phyloP scores from a whole-genome alignment of 2,329 filamentous ascomycete species.

The Amauroascus niger region DNA sequence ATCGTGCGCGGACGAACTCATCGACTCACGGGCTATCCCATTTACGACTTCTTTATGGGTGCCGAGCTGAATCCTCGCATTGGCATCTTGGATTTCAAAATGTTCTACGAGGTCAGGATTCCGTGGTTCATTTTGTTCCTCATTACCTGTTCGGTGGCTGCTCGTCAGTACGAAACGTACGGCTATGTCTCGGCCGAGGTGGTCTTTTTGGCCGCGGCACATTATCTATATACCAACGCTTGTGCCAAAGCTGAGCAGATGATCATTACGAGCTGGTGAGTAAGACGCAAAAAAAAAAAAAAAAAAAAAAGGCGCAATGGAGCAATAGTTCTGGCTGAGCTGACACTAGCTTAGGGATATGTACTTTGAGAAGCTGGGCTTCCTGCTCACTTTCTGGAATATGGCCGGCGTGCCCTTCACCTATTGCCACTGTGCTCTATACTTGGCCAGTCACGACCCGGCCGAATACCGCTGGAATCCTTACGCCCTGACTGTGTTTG shows the following conservation, averaged over 20 bases:
- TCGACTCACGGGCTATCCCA: conserved; percentile 72
- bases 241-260: conserved; percentile 86
- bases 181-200: conserved; percentile 82
- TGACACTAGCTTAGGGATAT: conserved; percentile 55
- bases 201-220: conserved; percentile 72
- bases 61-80: conserved; percentile 77
- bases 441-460: conserved; percentile 72
- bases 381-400: conserved; percentile 98
- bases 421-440: conserved; percentile 89
- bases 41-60: conserved; percentile 88
- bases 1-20: conserved; percentile 69
- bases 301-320: too few species aligned
- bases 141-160: conserved; percentile 61
- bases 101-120: conserved; percentile 88
- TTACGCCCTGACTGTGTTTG: conserved; percentile 55
- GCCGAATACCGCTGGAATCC: conserved; percentile 66
- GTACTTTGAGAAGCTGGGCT: conserved; percentile 93
- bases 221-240: conserved; percentile 84
- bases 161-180: conserved; percentile 71
- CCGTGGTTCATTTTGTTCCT: conserved; percentile 86
- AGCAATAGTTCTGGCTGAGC: neutral
- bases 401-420: conserved; percentile 79
- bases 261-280: conserved; percentile 70
- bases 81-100: conserved; percentile 80
- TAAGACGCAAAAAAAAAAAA: neutral